phyloP scores from a whole-genome alignment of 1,284 basidiomycete genomes.

The Leccinum solheimii region DNA sequence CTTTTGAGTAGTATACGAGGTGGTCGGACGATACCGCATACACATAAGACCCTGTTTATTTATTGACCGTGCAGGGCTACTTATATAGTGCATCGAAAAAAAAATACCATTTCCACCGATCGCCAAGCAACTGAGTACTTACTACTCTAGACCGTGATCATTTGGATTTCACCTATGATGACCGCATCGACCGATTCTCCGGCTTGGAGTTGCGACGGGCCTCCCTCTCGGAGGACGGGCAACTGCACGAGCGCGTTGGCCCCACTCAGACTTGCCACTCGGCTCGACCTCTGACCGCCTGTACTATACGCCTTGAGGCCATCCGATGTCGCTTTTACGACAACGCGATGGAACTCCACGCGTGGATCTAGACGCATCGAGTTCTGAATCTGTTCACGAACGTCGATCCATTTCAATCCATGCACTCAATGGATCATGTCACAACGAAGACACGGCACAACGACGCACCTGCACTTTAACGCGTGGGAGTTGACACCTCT shows the following conservation, averaged over 20 bases:
- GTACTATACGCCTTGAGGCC: constrained; percentile 72
- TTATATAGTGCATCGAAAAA: too few relatives aligned
- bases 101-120: neutral
- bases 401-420: neutral
- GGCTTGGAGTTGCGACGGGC: constrained; percentile 43
- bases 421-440: neutral
- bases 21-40: too few relatives aligned
- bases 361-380: constrained; percentile 70
- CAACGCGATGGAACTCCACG: constrained; percentile 80
- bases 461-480: constrained; percentile 61
- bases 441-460: neutral
- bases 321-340: constrained; percentile 48
- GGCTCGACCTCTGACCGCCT: constrained; percentile 81
- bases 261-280: constrained; percentile 73
- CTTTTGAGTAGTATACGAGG: too few relatives aligned
- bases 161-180: constrained; percentile 65
- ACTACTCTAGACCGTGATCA: neutral
- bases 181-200: constrained; percentile 61
- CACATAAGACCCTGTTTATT: too few relatives aligned
- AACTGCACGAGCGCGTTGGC: constrained; percentile 79
- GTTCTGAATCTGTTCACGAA: constrained; percentile 49
- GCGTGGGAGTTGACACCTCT: constrained; percentile 60
- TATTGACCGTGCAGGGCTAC: too few relatives aligned
- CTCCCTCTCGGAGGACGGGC: constrained; percentile 48
- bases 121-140: neutral